Percentiles rank a stretch among this genome's conserved stretches.
Conservation (phyloP, 768 basidiomycete species). For the Tylopilus vinaceipallidus region DNA sequence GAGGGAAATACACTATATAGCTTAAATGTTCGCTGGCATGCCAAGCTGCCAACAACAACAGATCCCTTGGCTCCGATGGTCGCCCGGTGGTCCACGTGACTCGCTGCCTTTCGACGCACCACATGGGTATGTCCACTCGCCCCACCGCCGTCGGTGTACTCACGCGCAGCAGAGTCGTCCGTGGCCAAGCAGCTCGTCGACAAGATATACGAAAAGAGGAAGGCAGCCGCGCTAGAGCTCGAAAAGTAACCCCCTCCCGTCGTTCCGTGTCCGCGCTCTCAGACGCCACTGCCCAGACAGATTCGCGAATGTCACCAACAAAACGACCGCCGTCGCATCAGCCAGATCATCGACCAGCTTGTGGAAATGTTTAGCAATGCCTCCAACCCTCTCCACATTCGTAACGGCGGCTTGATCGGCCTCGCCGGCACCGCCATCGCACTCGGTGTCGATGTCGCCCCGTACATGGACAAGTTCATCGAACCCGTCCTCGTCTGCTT, state of each 20-base stretch:
- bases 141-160: background rate
- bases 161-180: constrained; percentile 51
- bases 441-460: constrained; percentile 86
- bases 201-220: constrained; percentile 96
- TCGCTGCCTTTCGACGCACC: background rate
- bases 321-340: constrained; percentile 78
- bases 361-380: constrained; percentile 90
- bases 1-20: no score
- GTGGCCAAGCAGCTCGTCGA: constrained; percentile 81
- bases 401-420: constrained; percentile 95
- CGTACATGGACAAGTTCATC: constrained; percentile 92
- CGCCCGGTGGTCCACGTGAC: constrained; percentile 5
- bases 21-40: no score
- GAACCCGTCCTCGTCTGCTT: constrained; percentile 89
- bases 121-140: constrained; percentile 19
- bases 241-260: constrained; percentile 66
- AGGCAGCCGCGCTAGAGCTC: constrained; percentile 91
- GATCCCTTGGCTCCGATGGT: no score
- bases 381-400: constrained; percentile 80
- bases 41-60: background rate
- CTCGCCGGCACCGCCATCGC: constrained; percentile 98
- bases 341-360: constrained; percentile 88
- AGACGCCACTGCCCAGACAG: constrained; percentile 47
- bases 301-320: constrained; percentile 84
- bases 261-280: constrained; percentile 3